These are phyloP conservation scores for Paratrimastix pyriformis DNA, from an alignment of 78 protist genomes.

Conservation along the genomic window DNA sequence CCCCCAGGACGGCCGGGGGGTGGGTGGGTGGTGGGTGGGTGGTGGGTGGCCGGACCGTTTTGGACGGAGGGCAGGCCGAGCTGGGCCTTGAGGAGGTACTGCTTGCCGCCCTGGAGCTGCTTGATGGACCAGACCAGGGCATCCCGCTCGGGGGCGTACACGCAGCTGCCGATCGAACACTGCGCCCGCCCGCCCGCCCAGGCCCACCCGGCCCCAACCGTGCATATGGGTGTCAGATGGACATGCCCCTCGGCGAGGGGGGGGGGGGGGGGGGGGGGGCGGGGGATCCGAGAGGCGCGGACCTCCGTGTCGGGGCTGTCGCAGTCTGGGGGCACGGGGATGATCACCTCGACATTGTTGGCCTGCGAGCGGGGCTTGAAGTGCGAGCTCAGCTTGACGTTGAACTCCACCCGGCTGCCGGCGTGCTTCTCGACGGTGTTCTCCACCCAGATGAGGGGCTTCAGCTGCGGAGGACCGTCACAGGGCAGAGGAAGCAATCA, in stretches of 20 bases:
- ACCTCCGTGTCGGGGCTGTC: conserved; percentile 62
- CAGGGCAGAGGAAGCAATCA: no score
- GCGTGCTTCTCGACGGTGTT: background rate
- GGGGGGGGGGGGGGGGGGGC: no score
- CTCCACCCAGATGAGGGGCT: background rate
- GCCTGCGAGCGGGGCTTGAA: conserved; percentile 82
- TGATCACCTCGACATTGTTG: conserved; percentile 75
- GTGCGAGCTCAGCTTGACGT: conserved; percentile 53
- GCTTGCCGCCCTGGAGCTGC: conserved; percentile 78
- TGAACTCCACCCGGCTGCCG: background rate
- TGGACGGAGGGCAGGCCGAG: conserved; percentile 83
- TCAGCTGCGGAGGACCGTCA: no score
- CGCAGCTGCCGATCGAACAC: conserved; percentile 62
- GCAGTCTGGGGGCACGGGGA: conserved; percentile 94
- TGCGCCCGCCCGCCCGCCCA: no score
- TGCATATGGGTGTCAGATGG: no score
- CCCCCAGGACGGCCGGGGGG: no score
- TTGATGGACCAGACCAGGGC: conserved; percentile 89
- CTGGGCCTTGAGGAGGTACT: conserved; percentile 75
- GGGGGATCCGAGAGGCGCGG: no score
- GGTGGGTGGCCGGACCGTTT: no score
- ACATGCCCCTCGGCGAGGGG: no score
- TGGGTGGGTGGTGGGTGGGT: no score
- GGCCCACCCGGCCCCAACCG: no score
- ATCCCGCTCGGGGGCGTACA: conserved; percentile 85